phyloP scores from a whole-genome alignment of 805 yeast genomes.

The Candida wancherniae region DNA sequence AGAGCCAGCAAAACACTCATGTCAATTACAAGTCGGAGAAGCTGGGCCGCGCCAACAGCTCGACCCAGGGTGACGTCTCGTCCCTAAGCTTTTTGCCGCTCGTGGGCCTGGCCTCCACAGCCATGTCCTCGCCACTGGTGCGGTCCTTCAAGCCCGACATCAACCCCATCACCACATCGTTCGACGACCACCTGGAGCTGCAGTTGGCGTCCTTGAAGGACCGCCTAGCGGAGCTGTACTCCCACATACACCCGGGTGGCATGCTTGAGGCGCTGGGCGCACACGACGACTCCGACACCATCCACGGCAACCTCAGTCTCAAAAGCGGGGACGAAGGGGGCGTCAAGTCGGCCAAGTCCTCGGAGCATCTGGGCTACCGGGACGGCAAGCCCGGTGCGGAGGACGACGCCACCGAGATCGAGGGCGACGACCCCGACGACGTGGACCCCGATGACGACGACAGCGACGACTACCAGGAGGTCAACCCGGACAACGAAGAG shows the following conservation, averaged over 20 bases:
- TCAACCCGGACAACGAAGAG: slow-evolving; percentile 41
- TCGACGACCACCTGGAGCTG: slow-evolving; percentile 18
- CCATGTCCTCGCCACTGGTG: slow-evolving; percentile 29
- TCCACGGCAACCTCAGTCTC: no score
- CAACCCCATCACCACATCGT: slow-evolving; percentile 34
- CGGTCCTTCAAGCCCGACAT: slow-evolving; percentile 34
- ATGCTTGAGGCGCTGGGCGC: slow-evolving; percentile 11
- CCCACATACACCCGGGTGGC: slow-evolving; percentile 3
- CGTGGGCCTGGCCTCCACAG: slow-evolving; percentile 15
- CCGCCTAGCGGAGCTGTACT: slow-evolving; percentile 15
- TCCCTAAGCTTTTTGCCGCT: slow-evolving; percentile 13
- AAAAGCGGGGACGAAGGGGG: neutral
- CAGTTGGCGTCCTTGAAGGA: slow-evolving; percentile 15
- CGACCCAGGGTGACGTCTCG: slow-evolving; percentile 10
- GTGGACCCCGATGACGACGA: slow-evolving; percentile 20
- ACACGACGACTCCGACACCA: slow-evolving; percentile 8
- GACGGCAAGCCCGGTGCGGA: slow-evolving; percentile 6
- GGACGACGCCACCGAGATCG: slow-evolving; percentile 2
- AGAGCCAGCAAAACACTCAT: slow-evolving; percentile 14
- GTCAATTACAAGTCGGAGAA: slow-evolving; percentile 8
- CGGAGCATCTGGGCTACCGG: no score
- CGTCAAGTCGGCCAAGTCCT: neutral
- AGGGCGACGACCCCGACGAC: slow-evolving; percentile 12
- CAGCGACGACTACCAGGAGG: slow-evolving; percentile 16
- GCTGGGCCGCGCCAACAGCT: slow-evolving; percentile 8